These are phyloP conservation scores for Blastomyces emzantsi DNA, from an alignment of 2,329 filamentous ascomycete species.

Conservation along the genomic window DNA sequence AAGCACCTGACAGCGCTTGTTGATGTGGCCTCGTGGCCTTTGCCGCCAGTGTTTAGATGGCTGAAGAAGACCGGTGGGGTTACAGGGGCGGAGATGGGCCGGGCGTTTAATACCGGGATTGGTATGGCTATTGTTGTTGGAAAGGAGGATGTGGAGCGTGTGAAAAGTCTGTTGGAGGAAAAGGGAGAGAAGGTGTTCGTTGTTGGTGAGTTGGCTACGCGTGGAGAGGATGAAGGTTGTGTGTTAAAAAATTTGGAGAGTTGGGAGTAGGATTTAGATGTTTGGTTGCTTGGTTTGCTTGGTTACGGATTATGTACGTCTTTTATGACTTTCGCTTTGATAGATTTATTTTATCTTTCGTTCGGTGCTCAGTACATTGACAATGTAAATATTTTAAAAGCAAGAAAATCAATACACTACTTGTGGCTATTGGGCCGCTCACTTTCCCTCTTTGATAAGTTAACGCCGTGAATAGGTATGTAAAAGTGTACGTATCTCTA, in stretches of 20 bases:
- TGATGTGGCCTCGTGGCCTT: slow-evolving; percentile 64
- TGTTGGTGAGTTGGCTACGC: slow-evolving; percentile 60
- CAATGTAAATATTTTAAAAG: background rate
- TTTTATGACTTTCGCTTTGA: background rate
- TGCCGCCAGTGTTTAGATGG: slow-evolving; percentile 79
- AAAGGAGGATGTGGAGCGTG: slow-evolving; percentile 51
- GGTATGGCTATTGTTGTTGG: slow-evolving; percentile 88
- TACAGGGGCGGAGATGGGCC: slow-evolving; percentile 67
- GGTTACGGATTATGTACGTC: background rate
- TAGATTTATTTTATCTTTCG: background rate
- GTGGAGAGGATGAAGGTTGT: slow-evolving; percentile 48
- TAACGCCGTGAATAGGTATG: background rate
- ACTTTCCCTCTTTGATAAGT: background rate
- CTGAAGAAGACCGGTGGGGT: slow-evolving; percentile 65
- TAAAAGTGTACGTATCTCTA: background rate
- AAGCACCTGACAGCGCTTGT: slow-evolving; percentile 67
- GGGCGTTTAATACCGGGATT: slow-evolving; percentile 89
- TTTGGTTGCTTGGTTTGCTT: background rate
- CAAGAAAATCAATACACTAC: background rate
- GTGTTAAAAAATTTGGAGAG: slow-evolving; percentile 51
- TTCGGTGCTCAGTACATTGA: background rate
- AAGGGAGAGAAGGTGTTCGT: slow-evolving; percentile 68
- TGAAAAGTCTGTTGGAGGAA: slow-evolving; percentile 51
- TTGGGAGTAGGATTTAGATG: slow-evolving; percentile 26
- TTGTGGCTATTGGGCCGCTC: background rate